Conservation (phyloP, 2,329 filamentous ascomycete genomes). For the Onygena corvina region DNA sequence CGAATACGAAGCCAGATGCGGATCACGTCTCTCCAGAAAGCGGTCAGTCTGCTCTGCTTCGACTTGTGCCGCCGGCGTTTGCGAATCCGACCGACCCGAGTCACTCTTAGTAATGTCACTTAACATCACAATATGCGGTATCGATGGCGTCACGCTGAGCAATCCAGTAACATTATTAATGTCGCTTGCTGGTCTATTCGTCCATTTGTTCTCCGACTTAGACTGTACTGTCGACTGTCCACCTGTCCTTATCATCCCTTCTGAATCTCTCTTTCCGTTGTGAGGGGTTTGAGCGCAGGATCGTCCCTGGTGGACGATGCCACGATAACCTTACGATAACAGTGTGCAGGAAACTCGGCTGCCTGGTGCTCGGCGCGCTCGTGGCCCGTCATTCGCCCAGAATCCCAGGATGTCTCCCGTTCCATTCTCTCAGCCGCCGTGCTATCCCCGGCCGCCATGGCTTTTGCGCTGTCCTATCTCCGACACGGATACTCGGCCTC, state of each 20-base stretch:
- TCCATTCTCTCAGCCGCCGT: background rate
- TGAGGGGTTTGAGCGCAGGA: background rate
- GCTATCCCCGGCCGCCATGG: too few relatives aligned
- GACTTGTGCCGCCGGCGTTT: too few relatives aligned
- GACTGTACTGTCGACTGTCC: too few relatives aligned
- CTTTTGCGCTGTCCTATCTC: too few relatives aligned
- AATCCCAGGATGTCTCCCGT: background rate
- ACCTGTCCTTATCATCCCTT: too few relatives aligned
- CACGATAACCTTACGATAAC: background rate
- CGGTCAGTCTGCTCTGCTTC: background rate
- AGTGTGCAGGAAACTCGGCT: background rate
- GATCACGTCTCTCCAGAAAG: background rate
- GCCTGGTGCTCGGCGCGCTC: too few relatives aligned
- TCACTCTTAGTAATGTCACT: too few relatives aligned
- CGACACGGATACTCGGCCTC: too few relatives aligned
- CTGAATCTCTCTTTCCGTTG: too few relatives aligned
- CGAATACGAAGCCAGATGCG: background rate
- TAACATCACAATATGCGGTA: too few relatives aligned
- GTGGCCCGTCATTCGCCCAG: background rate
- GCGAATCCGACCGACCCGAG: too few relatives aligned
- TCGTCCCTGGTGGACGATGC: background rate
- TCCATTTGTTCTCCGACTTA: too few relatives aligned
- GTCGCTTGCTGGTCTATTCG: background rate
- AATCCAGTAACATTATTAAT: background rate
- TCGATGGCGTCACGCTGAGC: conserved; percentile 2